Evolutionary conservation across 2,329 filamentous ascomycete species (phyloP).

Genomic region (Diaporthe citrichinensis): DNA sequence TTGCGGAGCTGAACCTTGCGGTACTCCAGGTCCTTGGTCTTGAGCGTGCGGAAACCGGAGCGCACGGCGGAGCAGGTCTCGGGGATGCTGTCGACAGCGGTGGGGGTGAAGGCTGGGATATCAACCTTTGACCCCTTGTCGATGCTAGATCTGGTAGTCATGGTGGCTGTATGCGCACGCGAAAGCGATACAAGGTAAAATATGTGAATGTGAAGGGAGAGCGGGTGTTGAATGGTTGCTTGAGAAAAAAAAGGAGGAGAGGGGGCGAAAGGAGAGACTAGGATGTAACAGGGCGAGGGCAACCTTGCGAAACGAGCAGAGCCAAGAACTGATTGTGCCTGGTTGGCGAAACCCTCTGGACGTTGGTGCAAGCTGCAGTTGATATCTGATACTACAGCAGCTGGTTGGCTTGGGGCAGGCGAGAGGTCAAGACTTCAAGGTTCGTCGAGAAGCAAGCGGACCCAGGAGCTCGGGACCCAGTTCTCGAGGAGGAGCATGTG

Average conservation of each 20-base stretch:
- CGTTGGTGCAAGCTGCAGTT: neutral
- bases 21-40: conserved; percentile 86
- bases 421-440: neutral
- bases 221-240: neutral
- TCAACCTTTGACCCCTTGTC: conserved; percentile 57
- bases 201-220: neutral
- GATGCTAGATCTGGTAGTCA: conserved; percentile 33
- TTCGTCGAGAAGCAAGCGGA: conserved; percentile 8
- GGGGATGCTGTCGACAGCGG: conserved; percentile 76
- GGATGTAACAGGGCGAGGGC: conserved; percentile 4
- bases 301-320: conserved; percentile 19
- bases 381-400: neutral
- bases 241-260: neutral
- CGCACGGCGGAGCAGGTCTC: conserved; percentile 72
- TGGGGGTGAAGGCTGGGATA: conserved; percentile 69
- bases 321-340: neutral
- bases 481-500: conserved; percentile 27
- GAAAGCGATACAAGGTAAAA: neutral
- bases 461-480: conserved; percentile 23
- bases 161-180: neutral
- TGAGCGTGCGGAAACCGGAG: conserved; percentile 81
- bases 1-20: conserved; percentile 89
- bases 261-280: conserved; percentile 12
- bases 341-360: neutral
- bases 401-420: neutral